phyloP scores from a whole-genome alignment of 2,329 filamentous ascomycete species.

The Diaporthe ilicicola region DNA sequence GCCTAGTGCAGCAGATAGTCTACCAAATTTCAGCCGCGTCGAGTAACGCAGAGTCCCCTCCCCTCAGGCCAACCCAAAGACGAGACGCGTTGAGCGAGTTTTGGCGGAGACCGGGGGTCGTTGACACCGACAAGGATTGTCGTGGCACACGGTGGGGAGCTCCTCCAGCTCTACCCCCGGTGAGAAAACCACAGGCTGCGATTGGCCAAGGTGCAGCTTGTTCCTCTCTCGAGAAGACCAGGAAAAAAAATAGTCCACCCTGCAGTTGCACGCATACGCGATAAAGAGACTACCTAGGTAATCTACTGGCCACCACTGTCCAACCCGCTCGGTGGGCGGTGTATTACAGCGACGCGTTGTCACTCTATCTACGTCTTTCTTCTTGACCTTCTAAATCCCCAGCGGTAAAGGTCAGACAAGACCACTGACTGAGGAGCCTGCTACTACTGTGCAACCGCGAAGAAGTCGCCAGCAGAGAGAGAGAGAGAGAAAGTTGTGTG shows the following conservation, averaged over 20 bases:
- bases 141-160: conserved; percentile 20
- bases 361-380: not conserved
- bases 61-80: not conserved
- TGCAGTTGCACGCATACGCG: conserved; percentile 13
- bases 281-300: not conserved
- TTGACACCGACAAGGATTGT: conserved; percentile 22
- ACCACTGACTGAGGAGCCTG: too few relatives aligned
- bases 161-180: conserved; percentile 1
- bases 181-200: not conserved
- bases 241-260: conserved; percentile 10
- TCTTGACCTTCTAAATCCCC: not conserved
- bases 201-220: not conserved
- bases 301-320: not conserved
- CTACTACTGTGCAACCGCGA: too few relatives aligned
- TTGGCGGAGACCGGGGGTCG: conserved; percentile 21
- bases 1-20: conserved; percentile 28
- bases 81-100: conserved; percentile 29
- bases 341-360: not conserved
- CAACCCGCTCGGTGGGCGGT: not conserved
- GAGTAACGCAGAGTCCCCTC: conserved; percentile 16
- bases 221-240: not conserved
- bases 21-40: conserved; percentile 32
- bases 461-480: not conserved
- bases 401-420: not conserved
- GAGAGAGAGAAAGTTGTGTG: too few relatives aligned